Evolutionary conservation across 208 protist species (phyloP).

Genomic region (Leishmania martiniquensis): DNA sequence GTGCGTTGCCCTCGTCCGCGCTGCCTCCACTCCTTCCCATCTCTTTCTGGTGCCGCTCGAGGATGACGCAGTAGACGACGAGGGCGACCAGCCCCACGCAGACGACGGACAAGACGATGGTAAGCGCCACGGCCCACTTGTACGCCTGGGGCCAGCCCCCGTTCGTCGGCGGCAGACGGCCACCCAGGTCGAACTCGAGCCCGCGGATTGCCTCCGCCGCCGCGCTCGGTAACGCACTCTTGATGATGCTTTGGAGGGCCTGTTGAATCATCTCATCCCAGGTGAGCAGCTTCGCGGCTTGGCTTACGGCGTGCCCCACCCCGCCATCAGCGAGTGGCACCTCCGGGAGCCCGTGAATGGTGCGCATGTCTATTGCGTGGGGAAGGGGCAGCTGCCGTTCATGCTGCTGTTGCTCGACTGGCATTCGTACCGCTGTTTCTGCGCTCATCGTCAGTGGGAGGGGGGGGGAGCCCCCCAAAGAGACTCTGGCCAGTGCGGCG

Average conservation of each 20-base stretch:
- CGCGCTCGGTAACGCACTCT: constrained; percentile 19
- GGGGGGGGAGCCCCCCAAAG: too few relatives aligned
- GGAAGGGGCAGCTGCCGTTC: neutral
- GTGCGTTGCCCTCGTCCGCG: neutral
- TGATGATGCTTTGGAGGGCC: constrained; percentile 7
- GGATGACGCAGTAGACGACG: constrained; percentile 23
- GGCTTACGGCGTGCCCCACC: too few relatives aligned
- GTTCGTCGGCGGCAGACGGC: constrained; percentile 14
- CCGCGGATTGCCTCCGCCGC: constrained; percentile 7
- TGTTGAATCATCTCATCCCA: neutral
- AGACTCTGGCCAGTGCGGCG: too few relatives aligned
- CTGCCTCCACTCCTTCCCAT: neutral
- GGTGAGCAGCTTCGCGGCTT: neutral
- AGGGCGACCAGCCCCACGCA: constrained; percentile 15
- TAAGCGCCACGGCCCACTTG: constrained; percentile 29
- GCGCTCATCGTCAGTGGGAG: neutral
- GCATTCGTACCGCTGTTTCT: neutral
- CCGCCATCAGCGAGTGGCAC: neutral
- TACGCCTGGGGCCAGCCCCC: constrained; percentile 15
- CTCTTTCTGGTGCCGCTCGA: constrained; percentile 9
- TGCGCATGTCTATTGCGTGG: neutral
- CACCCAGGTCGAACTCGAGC: constrained; percentile 23
- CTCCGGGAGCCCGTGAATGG: neutral
- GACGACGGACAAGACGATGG: constrained; percentile 29
- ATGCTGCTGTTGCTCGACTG: neutral